Conservation (phyloP, 2,329 filamentous ascomycete genomes). For the Colletotrichum liriopes region DNA sequence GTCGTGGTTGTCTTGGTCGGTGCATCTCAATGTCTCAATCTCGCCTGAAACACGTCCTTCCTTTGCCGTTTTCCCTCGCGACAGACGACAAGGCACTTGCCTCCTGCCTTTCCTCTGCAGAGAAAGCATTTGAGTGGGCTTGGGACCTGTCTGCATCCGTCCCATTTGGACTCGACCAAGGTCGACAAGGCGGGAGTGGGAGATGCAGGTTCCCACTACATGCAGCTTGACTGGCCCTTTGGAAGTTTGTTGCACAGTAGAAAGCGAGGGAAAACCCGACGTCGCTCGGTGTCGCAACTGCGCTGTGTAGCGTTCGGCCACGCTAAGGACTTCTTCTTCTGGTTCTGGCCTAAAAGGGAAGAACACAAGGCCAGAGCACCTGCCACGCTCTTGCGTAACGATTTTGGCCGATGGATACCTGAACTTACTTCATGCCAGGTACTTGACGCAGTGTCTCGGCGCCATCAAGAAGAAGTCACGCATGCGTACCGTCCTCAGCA, state of each 20-base stretch:
- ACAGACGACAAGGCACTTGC: not conserved
- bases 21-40: slow-evolving; percentile 32
- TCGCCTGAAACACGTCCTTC: slow-evolving; percentile 29
- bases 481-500: not conserved
- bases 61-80: slow-evolving; percentile 11
- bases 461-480: slow-evolving; percentile 19
- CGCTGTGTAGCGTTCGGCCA: not conserved
- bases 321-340: slow-evolving; percentile 3
- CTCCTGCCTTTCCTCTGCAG: not conserved
- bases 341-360: not conserved
- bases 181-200: not conserved
- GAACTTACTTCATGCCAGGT: slow-evolving; percentile 13
- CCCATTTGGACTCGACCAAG: not conserved
- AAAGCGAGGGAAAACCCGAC: not conserved
- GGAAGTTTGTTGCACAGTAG: not conserved
- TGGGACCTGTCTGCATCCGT: not conserved
- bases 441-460: slow-evolving; percentile 22
- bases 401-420: not conserved
- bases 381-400: not conserved
- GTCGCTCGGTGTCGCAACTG: not conserved
- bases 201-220: not conserved
- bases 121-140: not conserved
- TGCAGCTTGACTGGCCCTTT: not conserved
- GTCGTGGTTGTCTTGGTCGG: slow-evolving; percentile 16
- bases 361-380: slow-evolving; percentile 24